A percentile compares a stretch with the other conserved stretches of the same genome.
phyloP scores from a whole-genome alignment of 495 filamentous ascomycete genomes.

The Talaromyces ruber region DNA sequence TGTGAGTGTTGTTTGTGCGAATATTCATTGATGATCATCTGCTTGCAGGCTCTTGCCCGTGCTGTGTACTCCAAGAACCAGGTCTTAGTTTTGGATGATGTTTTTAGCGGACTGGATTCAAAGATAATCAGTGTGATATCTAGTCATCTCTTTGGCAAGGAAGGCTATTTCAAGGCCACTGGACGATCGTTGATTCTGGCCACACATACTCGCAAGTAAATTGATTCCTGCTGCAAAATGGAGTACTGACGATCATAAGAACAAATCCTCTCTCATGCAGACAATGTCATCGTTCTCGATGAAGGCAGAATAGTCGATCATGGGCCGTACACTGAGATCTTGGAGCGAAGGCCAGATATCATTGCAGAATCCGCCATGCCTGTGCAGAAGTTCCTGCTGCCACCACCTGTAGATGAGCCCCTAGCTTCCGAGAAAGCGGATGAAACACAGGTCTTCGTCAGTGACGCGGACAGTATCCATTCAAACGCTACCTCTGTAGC shows the following conservation, averaged over 20 bases:
- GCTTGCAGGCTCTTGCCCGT: slow-evolving; percentile 39
- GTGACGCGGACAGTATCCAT: not conserved
- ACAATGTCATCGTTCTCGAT: slow-evolving; percentile 35
- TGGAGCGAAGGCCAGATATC: not conserved
- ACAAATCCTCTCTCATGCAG: slow-evolving; percentile 15
- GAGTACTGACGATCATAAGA: not conserved
- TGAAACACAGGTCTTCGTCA: not conserved
- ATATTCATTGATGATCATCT: not conserved
- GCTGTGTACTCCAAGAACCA: slow-evolving; percentile 46
- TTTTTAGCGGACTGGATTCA: slow-evolving; percentile 52
- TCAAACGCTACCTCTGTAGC: not conserved
- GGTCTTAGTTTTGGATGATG: slow-evolving; percentile 48
- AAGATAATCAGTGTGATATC: slow-evolving; percentile 53
- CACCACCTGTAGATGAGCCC: not conserved
- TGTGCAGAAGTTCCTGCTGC: not conserved
- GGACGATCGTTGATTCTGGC: slow-evolving; percentile 30
- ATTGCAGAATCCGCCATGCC: not conserved
- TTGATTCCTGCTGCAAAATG: not conserved
- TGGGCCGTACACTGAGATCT: slow-evolving; percentile 28
- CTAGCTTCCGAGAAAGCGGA: not conserved
- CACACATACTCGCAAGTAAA: slow-evolving; percentile 2
- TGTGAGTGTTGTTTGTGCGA: not conserved
- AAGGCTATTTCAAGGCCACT: slow-evolving; percentile 41
- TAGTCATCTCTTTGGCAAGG: slow-evolving; percentile 39
- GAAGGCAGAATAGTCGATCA: slow-evolving; percentile 32